Conservation (phyloP, 768 basidiomycete species). For the Gloeopeniophorella convolvens region DNA sequence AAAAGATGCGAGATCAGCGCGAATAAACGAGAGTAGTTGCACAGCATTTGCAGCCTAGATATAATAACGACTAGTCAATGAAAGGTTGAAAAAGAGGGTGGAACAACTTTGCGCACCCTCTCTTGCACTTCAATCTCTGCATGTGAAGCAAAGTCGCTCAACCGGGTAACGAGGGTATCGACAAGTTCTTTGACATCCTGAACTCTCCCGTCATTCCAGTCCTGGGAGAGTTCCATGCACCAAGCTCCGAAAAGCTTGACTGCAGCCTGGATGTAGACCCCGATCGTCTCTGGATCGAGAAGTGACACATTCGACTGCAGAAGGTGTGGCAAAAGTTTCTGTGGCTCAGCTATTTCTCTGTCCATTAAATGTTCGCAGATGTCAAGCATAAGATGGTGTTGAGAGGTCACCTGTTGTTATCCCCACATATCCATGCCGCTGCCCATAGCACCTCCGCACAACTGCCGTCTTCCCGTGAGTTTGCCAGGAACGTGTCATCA, state of each 20-base stretch:
- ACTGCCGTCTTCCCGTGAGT: constrained; percentile 60
- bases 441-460: constrained; percentile 88
- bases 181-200: constrained; percentile 59
- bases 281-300: constrained; percentile 57
- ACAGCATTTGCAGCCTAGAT: constrained; percentile 72
- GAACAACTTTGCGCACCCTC: constrained; percentile 52
- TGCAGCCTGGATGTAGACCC: constrained; percentile 76
- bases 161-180: constrained; percentile 50
- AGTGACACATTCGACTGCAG: constrained; percentile 51
- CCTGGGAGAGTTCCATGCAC: constrained; percentile 65
- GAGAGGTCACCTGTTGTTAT: constrained; percentile 67
- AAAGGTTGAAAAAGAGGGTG: neutral
- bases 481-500: constrained; percentile 68
- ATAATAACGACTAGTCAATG: constrained; percentile 12
- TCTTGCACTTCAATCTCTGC: constrained; percentile 88
- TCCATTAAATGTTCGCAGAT: constrained; percentile 9
- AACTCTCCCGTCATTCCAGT: constrained; percentile 72
- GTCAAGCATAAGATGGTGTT: neutral
- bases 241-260: constrained; percentile 86
- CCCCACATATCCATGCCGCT: constrained; percentile 95
- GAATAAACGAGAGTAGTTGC: constrained; percentile 70
- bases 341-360: constrained; percentile 76
- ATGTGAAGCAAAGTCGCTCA: constrained; percentile 52
- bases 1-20: constrained; percentile 59
- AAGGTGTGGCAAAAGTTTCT: constrained; percentile 65